Base-by-base conservation (phyloP, 805 yeast species). In the Candida coleopterorum region DNA sequence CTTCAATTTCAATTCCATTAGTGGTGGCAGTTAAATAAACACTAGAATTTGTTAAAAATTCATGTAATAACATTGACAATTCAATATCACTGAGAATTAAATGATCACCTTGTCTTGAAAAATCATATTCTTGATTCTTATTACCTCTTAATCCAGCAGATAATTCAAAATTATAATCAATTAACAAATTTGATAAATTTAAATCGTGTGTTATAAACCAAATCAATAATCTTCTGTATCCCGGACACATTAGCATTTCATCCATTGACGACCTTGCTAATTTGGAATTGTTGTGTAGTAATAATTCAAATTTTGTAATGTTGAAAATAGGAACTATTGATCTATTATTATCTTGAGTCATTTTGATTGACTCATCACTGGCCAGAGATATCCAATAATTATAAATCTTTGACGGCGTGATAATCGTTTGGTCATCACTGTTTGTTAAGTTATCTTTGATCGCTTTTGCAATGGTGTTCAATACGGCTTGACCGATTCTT, bases 221-320 rank as follows among this genome's bases (percentile, higher is more conserved):
- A 29, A 83, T 77, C 10, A 81, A 50, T 0, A 74, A 74, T 21
- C 86, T 56, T 46, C 89, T 68, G 45, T 68, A 72, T 0, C 87
- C 87, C 38, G 63, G 60, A 35, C 79, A 74, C 85, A 82, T 81
- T 37, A 83, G 60, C 67, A 84, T 60, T 55, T 84, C 90, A 55
- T 81, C 88, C 52, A 81, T 60, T 35, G 81, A 60, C 12, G 72
- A 62, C 51, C 76, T 72, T 0, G 79, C 72, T 3, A 78, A 58
- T 9, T 67, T 60, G 4, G 76, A 75, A 49, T 81, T 79, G 38
- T 62, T 58, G 17, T 64, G 65, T 14, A 81, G 48, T 39, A 79
- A 60, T 26, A 70, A 62, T 43, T 76, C 81, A 51, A 81, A 77
- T 2, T 64, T 61, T 15, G 64, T 62, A 20, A 58, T 49, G n/a